Percentiles rank a stretch among this genome's conserved stretches.
phyloP scores from a whole-genome alignment of 208 protist genomes.

The Trypanosoma avium region DNA sequence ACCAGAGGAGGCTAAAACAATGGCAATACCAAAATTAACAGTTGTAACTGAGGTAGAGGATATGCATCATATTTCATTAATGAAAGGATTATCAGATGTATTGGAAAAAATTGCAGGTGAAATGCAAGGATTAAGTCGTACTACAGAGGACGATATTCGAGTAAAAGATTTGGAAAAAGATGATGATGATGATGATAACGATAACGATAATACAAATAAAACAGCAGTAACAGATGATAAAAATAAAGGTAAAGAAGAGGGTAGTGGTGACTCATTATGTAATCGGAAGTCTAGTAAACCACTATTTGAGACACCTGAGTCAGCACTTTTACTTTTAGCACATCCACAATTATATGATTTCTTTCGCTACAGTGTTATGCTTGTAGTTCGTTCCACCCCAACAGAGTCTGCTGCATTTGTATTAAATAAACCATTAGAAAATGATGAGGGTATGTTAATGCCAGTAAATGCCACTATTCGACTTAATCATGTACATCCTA shows the following conservation, averaged over 20 bases:
- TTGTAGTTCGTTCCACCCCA: slow-evolving; percentile 59
- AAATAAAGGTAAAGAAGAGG: no score
- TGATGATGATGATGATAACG: slow-evolving; percentile 5
- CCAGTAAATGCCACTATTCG: slow-evolving; percentile 45
- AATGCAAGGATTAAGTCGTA: slow-evolving; percentile 7
- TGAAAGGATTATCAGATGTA: slow-evolving; percentile 47
- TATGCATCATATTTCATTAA: slow-evolving; percentile 47
- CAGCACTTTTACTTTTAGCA: slow-evolving; percentile 69
- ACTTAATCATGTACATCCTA: slow-evolving; percentile 50
- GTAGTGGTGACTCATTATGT: not conserved
- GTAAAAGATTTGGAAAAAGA: slow-evolving; percentile 17
- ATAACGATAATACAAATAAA: not conserved
- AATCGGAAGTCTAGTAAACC: slow-evolving; percentile 1
- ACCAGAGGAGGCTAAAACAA: slow-evolving; percentile 2
- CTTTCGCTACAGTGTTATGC: slow-evolving; percentile 62
- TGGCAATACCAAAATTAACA: slow-evolving; percentile 32
- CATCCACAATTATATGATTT: slow-evolving; percentile 75
- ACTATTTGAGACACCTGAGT: slow-evolving; percentile 30
- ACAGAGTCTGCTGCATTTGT: slow-evolving; percentile 70
- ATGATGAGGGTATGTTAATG: slow-evolving; percentile 50
- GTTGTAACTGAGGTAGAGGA: slow-evolving; percentile 38
- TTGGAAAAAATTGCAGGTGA: slow-evolving; percentile 31
- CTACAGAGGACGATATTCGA: slow-evolving; percentile 10
- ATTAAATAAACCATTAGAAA: slow-evolving; percentile 71
- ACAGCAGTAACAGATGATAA: no score